Evolutionary conservation across 805 yeast genomes (phyloP).

Genomic region (Teunomyces gatunensis): DNA sequence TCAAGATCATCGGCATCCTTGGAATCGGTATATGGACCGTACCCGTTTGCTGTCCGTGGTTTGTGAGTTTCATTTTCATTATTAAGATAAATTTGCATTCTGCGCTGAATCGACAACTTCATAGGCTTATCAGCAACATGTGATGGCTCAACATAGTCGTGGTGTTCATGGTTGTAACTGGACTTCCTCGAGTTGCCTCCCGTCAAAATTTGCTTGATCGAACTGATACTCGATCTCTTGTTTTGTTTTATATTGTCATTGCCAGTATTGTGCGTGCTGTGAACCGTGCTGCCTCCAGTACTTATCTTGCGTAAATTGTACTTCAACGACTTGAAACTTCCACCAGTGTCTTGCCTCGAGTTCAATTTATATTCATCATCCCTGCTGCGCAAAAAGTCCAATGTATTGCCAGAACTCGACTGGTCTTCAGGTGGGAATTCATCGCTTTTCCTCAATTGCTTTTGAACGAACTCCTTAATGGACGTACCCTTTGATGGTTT

Average conservation of each 20-base stretch:
- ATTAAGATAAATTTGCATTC: slow-evolving; percentile 51
- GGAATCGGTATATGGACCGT: slow-evolving; percentile 67
- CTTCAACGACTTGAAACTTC: slow-evolving; percentile 33
- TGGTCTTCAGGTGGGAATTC: not conserved
- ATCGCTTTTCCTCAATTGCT: slow-evolving; percentile 26
- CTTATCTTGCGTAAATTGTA: slow-evolving; percentile 37
- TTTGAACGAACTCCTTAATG: slow-evolving; percentile 31
- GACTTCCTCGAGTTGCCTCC: slow-evolving; percentile 20
- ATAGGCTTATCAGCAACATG: slow-evolving; percentile 8
- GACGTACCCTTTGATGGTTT: slow-evolving; percentile 10
- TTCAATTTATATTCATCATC: slow-evolving; percentile 21
- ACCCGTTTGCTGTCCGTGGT: slow-evolving; percentile 70
- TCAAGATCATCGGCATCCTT: slow-evolving; percentile 30
- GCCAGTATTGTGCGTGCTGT: slow-evolving; percentile 16
- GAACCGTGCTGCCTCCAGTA: slow-evolving; percentile 31
- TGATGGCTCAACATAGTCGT: not conserved
- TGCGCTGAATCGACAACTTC: slow-evolving; percentile 47
- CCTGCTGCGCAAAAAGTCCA: slow-evolving; percentile 35
- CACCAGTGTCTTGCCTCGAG: slow-evolving; percentile 37
- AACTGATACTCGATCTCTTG: slow-evolving; percentile 28
- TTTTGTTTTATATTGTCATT: slow-evolving; percentile 8
- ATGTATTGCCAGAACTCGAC: slow-evolving; percentile 21
- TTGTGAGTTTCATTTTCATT: slow-evolving; percentile 43
- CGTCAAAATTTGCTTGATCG: slow-evolving; percentile 28
- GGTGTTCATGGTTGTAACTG: slow-evolving; percentile 7